Evolutionary conservation across 805 yeast genomes (phyloP).

Genomic region (Candida koratica): DNA sequence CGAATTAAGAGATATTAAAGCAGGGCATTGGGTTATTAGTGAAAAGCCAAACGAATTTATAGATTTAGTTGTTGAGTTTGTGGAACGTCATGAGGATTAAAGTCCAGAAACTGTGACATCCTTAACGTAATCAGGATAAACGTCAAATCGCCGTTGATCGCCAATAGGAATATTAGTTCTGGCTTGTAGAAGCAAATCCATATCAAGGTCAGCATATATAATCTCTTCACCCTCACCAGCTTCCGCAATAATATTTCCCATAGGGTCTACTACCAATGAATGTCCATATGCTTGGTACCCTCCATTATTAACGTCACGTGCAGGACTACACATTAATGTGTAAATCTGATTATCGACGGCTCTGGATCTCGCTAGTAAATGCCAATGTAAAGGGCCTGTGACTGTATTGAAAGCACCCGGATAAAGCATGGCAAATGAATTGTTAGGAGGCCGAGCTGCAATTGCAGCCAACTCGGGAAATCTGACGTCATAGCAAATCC

Average conservation of each 20-base stretch:
- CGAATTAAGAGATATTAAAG: slow-evolving; percentile 66
- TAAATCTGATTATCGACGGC: slow-evolving; percentile 74
- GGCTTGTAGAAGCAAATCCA: slow-evolving; percentile 36
- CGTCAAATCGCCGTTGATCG: slow-evolving; percentile 41
- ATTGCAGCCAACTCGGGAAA: slow-evolving; percentile 74
- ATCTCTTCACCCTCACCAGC: slow-evolving; percentile 46
- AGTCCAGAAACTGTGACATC: slow-evolving; percentile 27
- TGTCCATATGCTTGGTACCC: slow-evolving; percentile 47
- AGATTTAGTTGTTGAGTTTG: slow-evolving; percentile 56
- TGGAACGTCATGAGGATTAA: slow-evolving; percentile 45
- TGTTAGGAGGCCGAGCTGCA: slow-evolving; percentile 56
- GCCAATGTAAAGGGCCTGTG: slow-evolving; percentile 85
- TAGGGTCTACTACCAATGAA: slow-evolving; percentile 42
- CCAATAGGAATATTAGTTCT: slow-evolving; percentile 41
- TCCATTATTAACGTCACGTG: slow-evolving; percentile 59
- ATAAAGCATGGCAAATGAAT: slow-evolving; percentile 71
- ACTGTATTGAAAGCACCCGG: slow-evolving; percentile 85
- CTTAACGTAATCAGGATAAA: slow-evolving; percentile 36
- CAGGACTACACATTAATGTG: slow-evolving; percentile 82
- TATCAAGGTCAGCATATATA: slow-evolving; percentile 39
- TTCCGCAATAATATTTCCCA: slow-evolving; percentile 40
- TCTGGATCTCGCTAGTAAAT: slow-evolving; percentile 64
- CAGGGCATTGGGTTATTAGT: slow-evolving; percentile 92
- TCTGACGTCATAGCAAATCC: slow-evolving; percentile 79
- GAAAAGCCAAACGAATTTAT: slow-evolving; percentile 82